Conservation (phyloP, 2,329 filamentous ascomycete genomes). For the Colletotrichum cordylinicola region DNA sequence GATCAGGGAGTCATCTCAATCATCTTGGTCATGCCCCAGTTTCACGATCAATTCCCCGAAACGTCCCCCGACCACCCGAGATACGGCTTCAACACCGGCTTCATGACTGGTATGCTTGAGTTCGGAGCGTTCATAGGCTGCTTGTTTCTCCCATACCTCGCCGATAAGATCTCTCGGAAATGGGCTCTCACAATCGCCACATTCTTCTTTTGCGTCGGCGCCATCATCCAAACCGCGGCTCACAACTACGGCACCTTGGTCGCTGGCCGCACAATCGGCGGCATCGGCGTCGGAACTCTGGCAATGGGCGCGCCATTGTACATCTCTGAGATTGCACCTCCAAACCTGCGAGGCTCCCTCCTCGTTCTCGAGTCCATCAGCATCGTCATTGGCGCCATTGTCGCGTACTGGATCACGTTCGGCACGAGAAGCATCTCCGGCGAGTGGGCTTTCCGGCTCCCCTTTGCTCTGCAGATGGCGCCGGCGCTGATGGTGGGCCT, state of each 20-base stretch:
- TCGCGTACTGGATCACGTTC: constrained; percentile 61
- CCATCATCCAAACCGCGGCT: constrained; percentile 40
- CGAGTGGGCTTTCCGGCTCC: constrained; percentile 50
- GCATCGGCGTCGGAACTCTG: constrained; percentile 33
- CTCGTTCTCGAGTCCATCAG: constrained; percentile 57
- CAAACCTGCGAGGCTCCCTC: constrained; percentile 42
- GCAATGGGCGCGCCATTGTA: constrained; percentile 33
- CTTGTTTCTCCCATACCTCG: constrained; percentile 38
- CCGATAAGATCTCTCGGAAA: constrained; percentile 48
- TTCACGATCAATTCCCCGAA: constrained; percentile 41
- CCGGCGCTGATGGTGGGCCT: constrained; percentile 41
- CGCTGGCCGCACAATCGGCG: constrained; percentile 31
- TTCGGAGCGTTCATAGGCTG: constrained; percentile 44
- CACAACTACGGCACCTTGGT: constrained; percentile 31
- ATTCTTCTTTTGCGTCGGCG: constrained; percentile 46
- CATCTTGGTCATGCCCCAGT: constrained; percentile 50
- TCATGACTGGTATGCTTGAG: constrained; percentile 49
- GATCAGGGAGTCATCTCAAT: constrained; percentile 44
- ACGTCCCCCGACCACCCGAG: constrained; percentile 21
- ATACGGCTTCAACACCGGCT: constrained; percentile 37
- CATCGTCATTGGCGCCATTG: constrained; percentile 56
- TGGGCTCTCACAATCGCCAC: constrained; percentile 43
- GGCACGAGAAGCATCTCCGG: constrained; percentile 48
- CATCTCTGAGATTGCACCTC: constrained; percentile 40
- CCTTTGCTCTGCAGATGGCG: constrained; percentile 51